Evolutionary conservation across 78 protist genomes (phyloP).

Genomic region (Neovahlkampfia damariscottae): DNA sequence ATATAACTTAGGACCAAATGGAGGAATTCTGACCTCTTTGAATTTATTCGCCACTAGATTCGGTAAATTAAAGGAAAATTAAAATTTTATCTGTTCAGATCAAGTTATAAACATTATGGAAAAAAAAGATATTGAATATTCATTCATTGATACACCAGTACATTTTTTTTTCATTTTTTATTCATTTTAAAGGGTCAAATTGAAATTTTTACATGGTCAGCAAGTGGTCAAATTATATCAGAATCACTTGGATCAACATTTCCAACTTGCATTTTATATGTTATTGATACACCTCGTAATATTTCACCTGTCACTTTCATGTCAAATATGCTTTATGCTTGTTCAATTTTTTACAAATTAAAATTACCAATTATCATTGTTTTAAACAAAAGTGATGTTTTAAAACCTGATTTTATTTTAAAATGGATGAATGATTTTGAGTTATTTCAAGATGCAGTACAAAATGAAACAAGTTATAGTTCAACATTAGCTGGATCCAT

Average conservation of each 20-base stretch:
- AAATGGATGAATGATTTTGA: conserved; percentile 81
- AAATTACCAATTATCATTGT: conserved; percentile 78
- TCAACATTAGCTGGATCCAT: conserved; percentile 55
- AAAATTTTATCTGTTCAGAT: neutral
- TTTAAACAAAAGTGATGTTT: conserved; percentile 89
- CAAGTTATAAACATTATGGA: neutral
- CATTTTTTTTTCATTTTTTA: too few species aligned
- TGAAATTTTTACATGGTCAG: conserved; percentile 97
- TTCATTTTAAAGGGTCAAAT: conserved; percentile 98
- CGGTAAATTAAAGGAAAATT: conserved; percentile 66
- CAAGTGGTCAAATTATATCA: conserved; percentile 83
- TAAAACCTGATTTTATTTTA: conserved; percentile 22
- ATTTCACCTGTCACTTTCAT: conserved; percentile 86
- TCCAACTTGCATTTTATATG: conserved; percentile 83
- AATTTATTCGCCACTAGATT: conserved; percentile 89
- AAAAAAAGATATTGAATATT: neutral
- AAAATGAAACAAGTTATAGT: conserved; percentile 36
- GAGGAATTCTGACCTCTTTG: conserved; percentile 91
- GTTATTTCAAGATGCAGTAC: conserved; percentile 23
- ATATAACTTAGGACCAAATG: conserved; percentile 94
- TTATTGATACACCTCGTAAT: conserved; percentile 86
- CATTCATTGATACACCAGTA: neutral
- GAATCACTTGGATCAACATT: conserved; percentile 73
- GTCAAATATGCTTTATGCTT: conserved; percentile 95
- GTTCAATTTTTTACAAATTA: conserved; percentile 80